These are phyloP conservation scores for Coniochaeta hoffmannii DNA, from an alignment of 2,329 filamentous ascomycete genomes.

Conservation along the genomic window DNA sequence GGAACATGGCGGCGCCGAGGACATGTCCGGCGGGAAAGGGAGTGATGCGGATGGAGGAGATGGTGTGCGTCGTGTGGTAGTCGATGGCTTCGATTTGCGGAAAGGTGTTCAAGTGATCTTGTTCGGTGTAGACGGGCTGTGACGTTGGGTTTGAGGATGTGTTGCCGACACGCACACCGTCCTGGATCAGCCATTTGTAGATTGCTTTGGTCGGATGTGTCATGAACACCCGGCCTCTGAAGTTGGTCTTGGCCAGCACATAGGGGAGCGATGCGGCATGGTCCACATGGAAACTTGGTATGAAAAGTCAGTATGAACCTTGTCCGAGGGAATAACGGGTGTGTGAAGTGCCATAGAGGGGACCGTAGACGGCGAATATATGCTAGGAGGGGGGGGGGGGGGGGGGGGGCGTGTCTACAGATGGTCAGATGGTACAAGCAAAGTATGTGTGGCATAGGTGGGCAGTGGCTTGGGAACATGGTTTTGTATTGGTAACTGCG, in stretches of 20 bases:
- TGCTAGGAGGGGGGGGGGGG: no score
- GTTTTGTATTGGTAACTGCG: constrained; percentile 14
- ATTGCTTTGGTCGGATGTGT: constrained; percentile 98
- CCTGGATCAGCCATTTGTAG: constrained; percentile 98
- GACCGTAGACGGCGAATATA: neutral
- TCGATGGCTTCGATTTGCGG: constrained; percentile 95
- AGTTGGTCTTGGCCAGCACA: constrained; percentile 95
- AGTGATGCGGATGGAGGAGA: constrained; percentile 92
- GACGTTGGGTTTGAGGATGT: constrained; percentile 55
- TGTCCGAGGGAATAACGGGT: neutral
- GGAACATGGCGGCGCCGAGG: constrained; percentile 96
- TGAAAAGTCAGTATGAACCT: neutral
- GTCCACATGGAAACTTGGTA: constrained; percentile 84
- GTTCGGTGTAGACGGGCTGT: constrained; percentile 85
- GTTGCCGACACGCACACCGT: constrained; percentile 84
- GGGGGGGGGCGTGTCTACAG: neutral
- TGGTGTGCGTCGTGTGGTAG: constrained; percentile 95
- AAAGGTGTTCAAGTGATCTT: constrained; percentile 90
- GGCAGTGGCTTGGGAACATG: constrained; percentile 14
- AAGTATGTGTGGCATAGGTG: constrained; percentile 5
- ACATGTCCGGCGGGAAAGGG: constrained; percentile 97
- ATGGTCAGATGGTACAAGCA: neutral
- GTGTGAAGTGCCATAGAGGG: neutral
- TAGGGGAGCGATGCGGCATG: constrained; percentile 98
- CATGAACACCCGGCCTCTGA: constrained; percentile 96